These are phyloP conservation scores for Agroathelia rolfsii DNA, from an alignment of 1,284 basidiomycete species.

Conservation along the genomic window DNA sequence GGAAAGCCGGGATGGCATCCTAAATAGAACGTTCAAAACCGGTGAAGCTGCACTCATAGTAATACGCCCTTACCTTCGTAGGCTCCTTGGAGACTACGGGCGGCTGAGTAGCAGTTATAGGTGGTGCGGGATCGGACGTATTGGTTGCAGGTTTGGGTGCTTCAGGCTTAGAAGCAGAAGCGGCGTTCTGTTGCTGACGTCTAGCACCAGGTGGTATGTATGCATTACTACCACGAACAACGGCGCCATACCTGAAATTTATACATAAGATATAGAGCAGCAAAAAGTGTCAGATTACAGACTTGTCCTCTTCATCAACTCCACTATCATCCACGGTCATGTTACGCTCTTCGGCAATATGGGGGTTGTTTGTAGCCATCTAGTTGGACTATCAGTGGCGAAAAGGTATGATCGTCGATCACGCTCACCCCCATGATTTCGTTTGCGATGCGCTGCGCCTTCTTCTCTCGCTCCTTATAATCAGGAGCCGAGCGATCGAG, in stretches of 20 bases:
- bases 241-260: constrained; percentile 75
- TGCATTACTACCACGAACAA: constrained; percentile 79
- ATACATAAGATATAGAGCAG: constrained; percentile 11
- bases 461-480: constrained; percentile 82
- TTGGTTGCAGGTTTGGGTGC: constrained; percentile 65
- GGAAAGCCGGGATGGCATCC: constrained; percentile 70
- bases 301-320: constrained; percentile 93
- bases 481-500: constrained; percentile 80
- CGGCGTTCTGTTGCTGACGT: constrained; percentile 22
- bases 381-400: constrained; percentile 20
- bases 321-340: constrained; percentile 61
- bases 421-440: constrained; percentile 76
- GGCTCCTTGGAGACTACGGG: constrained; percentile 31
- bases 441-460: constrained; percentile 81
- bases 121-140: constrained; percentile 54
- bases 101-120: constrained; percentile 27
- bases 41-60: constrained; percentile 57
- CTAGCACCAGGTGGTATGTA: constrained; percentile 89
- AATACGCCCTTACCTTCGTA: too few relatives aligned
- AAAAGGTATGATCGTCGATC: constrained; percentile 5
- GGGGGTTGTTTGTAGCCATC: constrained; percentile 67
- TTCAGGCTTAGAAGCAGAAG: constrained; percentile 32
- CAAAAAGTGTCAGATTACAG: constrained; percentile 19
- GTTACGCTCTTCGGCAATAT: constrained; percentile 87
- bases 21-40: constrained; percentile 43